Evolutionary conservation across 1,139 yeast genomes (phyloP).

Genomic region (Suhomyces guaymorum): DNA sequence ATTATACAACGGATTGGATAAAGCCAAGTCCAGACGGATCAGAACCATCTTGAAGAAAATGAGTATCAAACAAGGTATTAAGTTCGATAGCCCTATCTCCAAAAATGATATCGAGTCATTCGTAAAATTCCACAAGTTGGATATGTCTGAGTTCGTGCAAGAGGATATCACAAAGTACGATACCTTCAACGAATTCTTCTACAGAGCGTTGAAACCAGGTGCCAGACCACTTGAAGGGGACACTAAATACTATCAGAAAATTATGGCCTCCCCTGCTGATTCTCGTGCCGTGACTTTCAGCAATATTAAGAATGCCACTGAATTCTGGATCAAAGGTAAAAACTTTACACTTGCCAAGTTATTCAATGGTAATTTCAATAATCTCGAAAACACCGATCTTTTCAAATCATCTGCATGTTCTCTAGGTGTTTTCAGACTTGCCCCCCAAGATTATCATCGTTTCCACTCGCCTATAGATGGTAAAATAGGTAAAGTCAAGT

Average conservation of each 20-base stretch:
- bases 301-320: slow-evolving; percentile 62
- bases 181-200: slow-evolving; percentile 89
- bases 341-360: slow-evolving; percentile 70
- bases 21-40: slow-evolving; percentile 56
- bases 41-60: slow-evolving; percentile 59
- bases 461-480: slow-evolving; percentile 91
- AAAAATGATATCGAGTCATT: slow-evolving; percentile 71
- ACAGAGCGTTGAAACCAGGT: slow-evolving; percentile 69
- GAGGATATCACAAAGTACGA: slow-evolving; percentile 51
- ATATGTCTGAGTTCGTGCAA: slow-evolving; percentile 65
- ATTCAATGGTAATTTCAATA: slow-evolving; percentile 57
- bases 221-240: slow-evolving; percentile 68
- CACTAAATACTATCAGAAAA: slow-evolving; percentile 36
- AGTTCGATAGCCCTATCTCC: slow-evolving; percentile 74
- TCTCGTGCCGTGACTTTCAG: slow-evolving; percentile 77
- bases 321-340: slow-evolving; percentile 88
- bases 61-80: slow-evolving; percentile 79
- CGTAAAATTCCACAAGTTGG: slow-evolving; percentile 76
- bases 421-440: slow-evolving; percentile 79
- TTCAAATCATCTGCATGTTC: slow-evolving; percentile 49
- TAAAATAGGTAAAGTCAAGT: slow-evolving; percentile 58
- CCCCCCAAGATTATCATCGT: slow-evolving; percentile 96
- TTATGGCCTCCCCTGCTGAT: slow-evolving; percentile 84
- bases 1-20: slow-evolving; percentile 71
- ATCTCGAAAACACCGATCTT: slow-evolving; percentile 46